Base-by-base conservation (phyloP, 177 flowering plant genomes). In the Vitis hybrid region DNA sequence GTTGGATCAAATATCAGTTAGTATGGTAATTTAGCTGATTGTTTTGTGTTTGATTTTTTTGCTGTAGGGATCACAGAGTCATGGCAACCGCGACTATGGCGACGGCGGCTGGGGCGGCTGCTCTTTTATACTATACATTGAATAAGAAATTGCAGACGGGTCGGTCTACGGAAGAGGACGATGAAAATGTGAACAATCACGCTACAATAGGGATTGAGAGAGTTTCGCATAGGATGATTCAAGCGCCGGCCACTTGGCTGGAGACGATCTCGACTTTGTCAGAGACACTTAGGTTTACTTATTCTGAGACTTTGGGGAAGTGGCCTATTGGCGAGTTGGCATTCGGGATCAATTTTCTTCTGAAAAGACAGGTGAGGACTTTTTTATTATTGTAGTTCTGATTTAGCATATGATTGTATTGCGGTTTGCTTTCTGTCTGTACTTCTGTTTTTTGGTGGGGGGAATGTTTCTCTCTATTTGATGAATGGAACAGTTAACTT, bases 41-140 rank as follows among this genome's bases (percentile, higher is more conserved):
- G n/a, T 1, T 2, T 14, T 67, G 3, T 24, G 9, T 27, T 32
- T 71, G 18, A 19, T 63, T 67, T 61, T 61, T 12, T 11, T 51
- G 2, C 46, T 51, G 0, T 54, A 77, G 81, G 85, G 54, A 69
- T 60, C 56, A 60, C 62, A 74, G 65, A 58, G 16, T 81, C 56
- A 96, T 96, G 98, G 99, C 98, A 18, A 96, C 99, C 15, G 99
- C 95, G 57, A 92, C 97, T 19, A 89, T 96, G 97, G 98, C 98
- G 11, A 92, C 98, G 9, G 98, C 98, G 57, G 97, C 97, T 19
- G 98, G 99, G 65, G 99, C 97, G 50, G 99, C 99, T 75, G 97
- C 97, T n/a, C 86, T 96, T 66, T 81, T 96, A 74, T 94, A 94
- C 62, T 96, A 92, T 67, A 90, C 94, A 30, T 69, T 96, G 67